Percentiles rank a stretch among this genome's conserved stretches.
Conservation (phyloP, 1,284 basidiomycete genomes). For the Microbotryomycetes sp. region DNA sequence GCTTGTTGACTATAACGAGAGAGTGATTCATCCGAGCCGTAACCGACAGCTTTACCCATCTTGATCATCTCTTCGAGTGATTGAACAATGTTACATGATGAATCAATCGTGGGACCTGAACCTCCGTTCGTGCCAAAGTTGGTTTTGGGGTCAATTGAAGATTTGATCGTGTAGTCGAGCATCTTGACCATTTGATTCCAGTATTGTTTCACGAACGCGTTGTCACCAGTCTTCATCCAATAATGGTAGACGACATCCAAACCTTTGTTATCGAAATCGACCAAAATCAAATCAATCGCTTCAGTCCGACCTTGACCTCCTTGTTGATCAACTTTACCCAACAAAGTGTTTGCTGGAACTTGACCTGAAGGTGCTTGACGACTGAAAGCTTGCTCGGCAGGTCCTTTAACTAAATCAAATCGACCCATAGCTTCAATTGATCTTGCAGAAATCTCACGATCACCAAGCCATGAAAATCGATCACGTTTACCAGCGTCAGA, state of each 20-base stretch:
- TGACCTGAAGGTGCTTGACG: not conserved
- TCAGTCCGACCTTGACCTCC: not conserved
- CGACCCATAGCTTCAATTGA: constrained; percentile 3
- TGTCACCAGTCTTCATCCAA: constrained; percentile 10
- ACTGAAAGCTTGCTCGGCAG: constrained; percentile 2
- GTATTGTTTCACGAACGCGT: not conserved
- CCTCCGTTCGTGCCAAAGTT: constrained; percentile 1
- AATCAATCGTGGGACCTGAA: not conserved
- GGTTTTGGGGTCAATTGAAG: constrained; percentile 9
- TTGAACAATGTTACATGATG: constrained; percentile 3
- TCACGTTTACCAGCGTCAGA: constrained; percentile 14
- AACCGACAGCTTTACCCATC: constrained; percentile 2
- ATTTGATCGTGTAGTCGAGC: constrained; percentile 1
- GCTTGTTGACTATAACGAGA: constrained; percentile 3
- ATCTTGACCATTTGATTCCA: constrained; percentile 3
- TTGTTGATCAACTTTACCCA: constrained; percentile 5
- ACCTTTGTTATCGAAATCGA: not conserved
- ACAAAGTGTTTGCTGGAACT: not conserved
- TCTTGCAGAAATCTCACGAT: constrained; percentile 4
- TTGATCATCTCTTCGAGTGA: constrained; percentile 6
- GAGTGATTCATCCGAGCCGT: not conserved
- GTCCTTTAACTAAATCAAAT: constrained; percentile 3
- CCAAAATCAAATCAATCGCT: not conserved
- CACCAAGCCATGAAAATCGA: constrained; percentile 12
- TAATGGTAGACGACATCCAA: constrained; percentile 6